phyloP scores from a whole-genome alignment of 2,329 filamentous ascomycete species.

The Ploettnerulaceae sp. region DNA sequence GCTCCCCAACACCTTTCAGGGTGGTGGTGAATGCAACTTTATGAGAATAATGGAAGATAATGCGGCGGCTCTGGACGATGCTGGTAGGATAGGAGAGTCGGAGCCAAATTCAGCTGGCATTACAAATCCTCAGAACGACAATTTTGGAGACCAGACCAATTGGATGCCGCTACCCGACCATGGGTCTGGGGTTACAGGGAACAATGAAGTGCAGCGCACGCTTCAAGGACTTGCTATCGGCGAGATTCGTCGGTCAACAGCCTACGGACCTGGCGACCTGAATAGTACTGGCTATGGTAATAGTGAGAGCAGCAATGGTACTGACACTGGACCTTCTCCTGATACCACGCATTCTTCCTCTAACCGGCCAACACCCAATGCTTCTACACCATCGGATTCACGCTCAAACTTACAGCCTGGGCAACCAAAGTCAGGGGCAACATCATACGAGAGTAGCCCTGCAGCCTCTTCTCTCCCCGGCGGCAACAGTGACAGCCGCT shows the following conservation, averaged over 20 bases:
- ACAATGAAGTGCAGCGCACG: conserved; percentile 21
- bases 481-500: conserved; percentile 36
- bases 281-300: conserved; percentile 37
- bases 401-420: conserved; percentile 19
- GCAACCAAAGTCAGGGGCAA: conserved; percentile 37
- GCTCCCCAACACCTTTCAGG: neutral
- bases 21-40: conserved; percentile 19
- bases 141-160: conserved; percentile 13
- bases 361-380: conserved; percentile 55
- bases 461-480: conserved; percentile 35
- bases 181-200: conserved; percentile 4
- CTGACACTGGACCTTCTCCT: conserved; percentile 25
- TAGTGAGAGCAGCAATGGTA: conserved; percentile 39
- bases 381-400: conserved; percentile 46
- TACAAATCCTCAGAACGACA: conserved; percentile 7
- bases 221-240: conserved; percentile 23
- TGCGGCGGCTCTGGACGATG: conserved; percentile 11
- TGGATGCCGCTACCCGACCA: conserved; percentile 20
- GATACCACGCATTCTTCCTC: conserved; percentile 35
- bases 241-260: conserved; percentile 6
- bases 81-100: conserved; percentile 10
- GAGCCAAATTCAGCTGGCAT: conserved; percentile 14
- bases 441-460: conserved; percentile 50
- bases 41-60: conserved; percentile 7
- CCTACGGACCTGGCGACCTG: conserved; percentile 21